Base-by-base conservation (phyloP, 1,139 yeast genomes). In the Kodamaea sp. region DNA sequence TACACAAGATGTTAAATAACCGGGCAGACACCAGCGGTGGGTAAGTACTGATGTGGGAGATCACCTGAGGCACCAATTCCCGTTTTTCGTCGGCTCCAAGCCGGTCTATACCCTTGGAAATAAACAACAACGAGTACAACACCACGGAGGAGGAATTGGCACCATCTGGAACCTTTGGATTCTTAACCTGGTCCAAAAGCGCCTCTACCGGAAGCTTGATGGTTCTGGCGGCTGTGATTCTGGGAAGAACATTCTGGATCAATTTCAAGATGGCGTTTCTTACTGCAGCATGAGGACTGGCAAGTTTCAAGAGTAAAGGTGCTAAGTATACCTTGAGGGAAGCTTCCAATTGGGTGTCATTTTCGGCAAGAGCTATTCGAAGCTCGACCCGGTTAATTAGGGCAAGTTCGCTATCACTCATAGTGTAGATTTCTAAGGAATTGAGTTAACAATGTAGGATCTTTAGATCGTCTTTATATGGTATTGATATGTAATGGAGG, bases 351-450 rank as follows among this genome's bases (percentile, higher is more conserved):
- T 83, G 84, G 2, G 61, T 68, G 36, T 83, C 86, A 1, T 80
- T 67, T 35, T 76, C 78, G 0, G 97, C 89, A 31, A 92, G 63
- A 1, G 95, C 94, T 27, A 92, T 70, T 32, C 90, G 69, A 31
- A 92, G 74, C 59, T 92, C 98, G 1, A 88, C 97, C 51, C 78
- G 82, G 52, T 79, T 79, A 28, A 85, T 70, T 39, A 84, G 63
- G 2, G 74, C 66, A 38, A 78, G 60, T 51, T 84, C 92, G 26
- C 70, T 63, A 7, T 69, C 75, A 41, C 73, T 66, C 73, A 66
- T 70, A n/a, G n/a, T n/a, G n/a, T n/a, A n/a, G n/a, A n/a, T n/a
- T n/a, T n/a, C n/a, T n/a, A n/a, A n/a, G n/a, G n/a, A n/a, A n/a
- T n/a, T n/a, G n/a, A n/a, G n/a, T n/a, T n/a, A n/a, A n/a, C n/a